phyloP scores from a whole-genome alignment of 2,329 filamentous ascomycete species.

The Parasarocladium wereldwijsianum region DNA sequence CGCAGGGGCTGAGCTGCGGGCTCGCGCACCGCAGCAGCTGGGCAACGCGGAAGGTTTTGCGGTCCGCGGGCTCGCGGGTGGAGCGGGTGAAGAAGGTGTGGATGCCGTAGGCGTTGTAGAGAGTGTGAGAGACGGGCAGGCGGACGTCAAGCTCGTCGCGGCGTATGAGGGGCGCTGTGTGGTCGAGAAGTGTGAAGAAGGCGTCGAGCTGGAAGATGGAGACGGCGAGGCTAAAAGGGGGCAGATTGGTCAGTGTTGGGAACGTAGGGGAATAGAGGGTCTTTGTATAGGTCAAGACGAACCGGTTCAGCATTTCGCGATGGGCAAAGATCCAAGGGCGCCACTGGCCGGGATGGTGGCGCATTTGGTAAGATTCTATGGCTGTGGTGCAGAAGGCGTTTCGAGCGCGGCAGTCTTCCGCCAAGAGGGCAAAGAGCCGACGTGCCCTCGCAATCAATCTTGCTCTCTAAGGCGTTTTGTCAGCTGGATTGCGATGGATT shows the following conservation, averaged over 20 bases:
- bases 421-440: conserved; percentile 19
- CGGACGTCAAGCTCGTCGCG: conserved; percentile 22
- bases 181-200: conserved; percentile 18
- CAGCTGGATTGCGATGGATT: not conserved
- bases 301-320: conserved; percentile 21
- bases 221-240: conserved; percentile 15
- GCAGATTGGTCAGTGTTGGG: conserved; percentile 3
- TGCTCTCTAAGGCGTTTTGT: conserved; percentile 14
- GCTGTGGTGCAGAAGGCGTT: conserved; percentile 21
- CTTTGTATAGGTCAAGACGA: not conserved
- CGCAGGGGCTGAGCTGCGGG: conserved; percentile 13
- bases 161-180: conserved; percentile 16
- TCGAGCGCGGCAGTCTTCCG: conserved; percentile 18
- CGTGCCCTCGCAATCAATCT: conserved; percentile 16
- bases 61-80: conserved; percentile 16
- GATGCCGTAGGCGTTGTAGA: conserved; percentile 23
- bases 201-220: conserved; percentile 23
- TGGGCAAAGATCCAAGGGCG: conserved; percentile 18
- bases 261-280: not conserved
- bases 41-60: conserved; percentile 15
- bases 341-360: conserved; percentile 21
- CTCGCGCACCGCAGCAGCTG: conserved; percentile 15
- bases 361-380: conserved; percentile 18
- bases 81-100: conserved; percentile 20
- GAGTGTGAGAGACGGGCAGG: conserved; percentile 17